Evolutionary conservation across 768 basidiomycete species (phyloP).

Genomic region (Phanerochaete carnosa): DNA sequence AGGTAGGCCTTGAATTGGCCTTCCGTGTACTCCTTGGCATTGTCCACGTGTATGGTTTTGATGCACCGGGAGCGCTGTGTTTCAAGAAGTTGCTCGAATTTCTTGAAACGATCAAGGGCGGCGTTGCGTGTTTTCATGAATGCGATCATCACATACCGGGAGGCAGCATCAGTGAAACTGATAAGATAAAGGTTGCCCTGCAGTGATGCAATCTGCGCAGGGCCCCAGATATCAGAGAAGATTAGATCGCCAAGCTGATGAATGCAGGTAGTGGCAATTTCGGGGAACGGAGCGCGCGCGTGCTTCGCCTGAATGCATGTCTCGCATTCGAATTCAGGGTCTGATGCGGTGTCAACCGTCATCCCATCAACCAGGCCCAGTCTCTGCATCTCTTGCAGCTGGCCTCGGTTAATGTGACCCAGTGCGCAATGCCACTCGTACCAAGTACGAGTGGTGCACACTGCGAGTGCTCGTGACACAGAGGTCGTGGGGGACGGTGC

Average conservation of each 20-base stretch:
- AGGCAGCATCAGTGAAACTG: slow-evolving; percentile 28
- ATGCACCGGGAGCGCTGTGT: slow-evolving; percentile 28
- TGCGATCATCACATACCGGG: slow-evolving; percentile 24
- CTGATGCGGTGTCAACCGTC: slow-evolving; percentile 2
- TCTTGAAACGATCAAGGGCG: slow-evolving; percentile 27
- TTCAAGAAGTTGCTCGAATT: slow-evolving; percentile 30
- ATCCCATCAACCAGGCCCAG: background rate
- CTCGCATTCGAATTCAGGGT: slow-evolving; percentile 30
- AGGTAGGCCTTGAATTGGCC: slow-evolving; percentile 31
- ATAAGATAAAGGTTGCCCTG: slow-evolving; percentile 20
- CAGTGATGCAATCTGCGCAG: slow-evolving; percentile 27
- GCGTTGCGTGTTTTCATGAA: slow-evolving; percentile 29
- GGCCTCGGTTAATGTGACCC: background rate
- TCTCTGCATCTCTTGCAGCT: background rate
- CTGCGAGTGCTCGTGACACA: background rate
- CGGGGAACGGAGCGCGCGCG: slow-evolving; percentile 27
- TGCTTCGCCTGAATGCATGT: slow-evolving; percentile 43
- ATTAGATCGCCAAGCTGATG: slow-evolving; percentile 32
- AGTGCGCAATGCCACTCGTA: slow-evolving; percentile 8
- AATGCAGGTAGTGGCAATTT: slow-evolving; percentile 32
- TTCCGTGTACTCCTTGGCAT: slow-evolving; percentile 30
- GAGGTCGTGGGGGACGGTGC: background rate
- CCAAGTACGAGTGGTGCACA: background rate
- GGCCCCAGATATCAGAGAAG: slow-evolving; percentile 45
- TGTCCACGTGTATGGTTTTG: slow-evolving; percentile 27